Percentiles rank a stretch among this genome's conserved stretches.
Conservation (phyloP, 1,284 basidiomycete species). For the Moniliella sp. region DNA sequence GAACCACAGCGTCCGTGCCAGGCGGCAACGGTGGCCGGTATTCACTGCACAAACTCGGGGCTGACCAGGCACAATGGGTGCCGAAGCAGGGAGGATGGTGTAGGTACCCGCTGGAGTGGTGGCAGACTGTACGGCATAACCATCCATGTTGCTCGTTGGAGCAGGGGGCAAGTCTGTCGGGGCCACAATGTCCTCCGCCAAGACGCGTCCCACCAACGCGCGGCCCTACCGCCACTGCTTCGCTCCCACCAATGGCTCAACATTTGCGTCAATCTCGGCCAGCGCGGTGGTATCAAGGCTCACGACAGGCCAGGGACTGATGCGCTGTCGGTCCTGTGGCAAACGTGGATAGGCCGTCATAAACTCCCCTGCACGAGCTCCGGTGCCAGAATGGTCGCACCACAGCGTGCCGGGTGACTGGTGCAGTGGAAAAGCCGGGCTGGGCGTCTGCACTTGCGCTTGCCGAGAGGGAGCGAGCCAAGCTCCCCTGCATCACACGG, state of each 20-base stretch:
- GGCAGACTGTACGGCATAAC: slow-evolving; percentile 48
- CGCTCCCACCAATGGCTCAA: neutral
- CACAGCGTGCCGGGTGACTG: neutral
- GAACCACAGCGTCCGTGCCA: slow-evolving; percentile 57
- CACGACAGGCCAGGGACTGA: slow-evolving; percentile 55
- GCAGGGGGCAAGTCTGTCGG: slow-evolving; percentile 37
- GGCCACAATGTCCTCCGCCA: slow-evolving; percentile 54
- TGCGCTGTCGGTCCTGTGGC: slow-evolving; percentile 7
- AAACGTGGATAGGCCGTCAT: slow-evolving; percentile 47
- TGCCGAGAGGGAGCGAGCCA: slow-evolving; percentile 1
- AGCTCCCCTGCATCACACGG: slow-evolving; percentile 5
- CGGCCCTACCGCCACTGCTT: slow-evolving; percentile 30
- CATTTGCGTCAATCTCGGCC: slow-evolving; percentile 37
- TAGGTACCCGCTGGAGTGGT: slow-evolving; percentile 43
- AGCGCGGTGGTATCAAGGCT: slow-evolving; percentile 49
- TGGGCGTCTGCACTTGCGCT: slow-evolving; percentile 1
- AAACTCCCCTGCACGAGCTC: slow-evolving; percentile 29
- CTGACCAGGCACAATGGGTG: no score
- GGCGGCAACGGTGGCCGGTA: slow-evolving; percentile 43
- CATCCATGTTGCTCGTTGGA: slow-evolving; percentile 61
- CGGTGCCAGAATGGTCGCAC: slow-evolving; percentile 35
- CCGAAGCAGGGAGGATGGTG: slow-evolving; percentile 39
- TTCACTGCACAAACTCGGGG: slow-evolving; percentile 21
- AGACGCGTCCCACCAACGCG: slow-evolving; percentile 45
- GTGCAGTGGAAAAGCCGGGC: slow-evolving; percentile 1